Evolutionary conservation across 192 early-diverging fungal genomes (phyloP), one percentile per base, ranked within the genome.

Genomic region (Polychytrium aggregatum): DNA sequence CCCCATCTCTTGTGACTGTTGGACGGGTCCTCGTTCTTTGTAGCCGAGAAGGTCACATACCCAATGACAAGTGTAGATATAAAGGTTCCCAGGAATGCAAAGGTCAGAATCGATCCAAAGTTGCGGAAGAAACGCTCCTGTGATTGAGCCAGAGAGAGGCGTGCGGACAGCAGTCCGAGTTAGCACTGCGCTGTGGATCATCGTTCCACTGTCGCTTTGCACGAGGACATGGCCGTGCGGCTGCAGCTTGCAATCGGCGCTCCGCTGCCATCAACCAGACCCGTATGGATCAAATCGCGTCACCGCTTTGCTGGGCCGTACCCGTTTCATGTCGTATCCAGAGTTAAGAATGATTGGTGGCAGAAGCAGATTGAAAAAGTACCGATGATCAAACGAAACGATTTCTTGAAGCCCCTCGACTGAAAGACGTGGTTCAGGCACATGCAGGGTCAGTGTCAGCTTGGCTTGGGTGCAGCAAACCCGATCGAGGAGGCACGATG

Each of bases 321-420:
- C 84, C 66, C 84, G 79, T 51, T 96, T 89, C 72, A 98, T 71
- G 48, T 90, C 88, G 59, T 92, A 98, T 10, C 94, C 94, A 30
- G 90, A 93, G 59, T 94, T 90, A 17, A 98, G 71, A 56, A 98
- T 96, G 51, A 98, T 96, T 2, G 95, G 95, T 17, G 95, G 95
- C 44, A 98, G 75, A 6, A 98, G 57, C 50, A 98, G 63, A 61
- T 95, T 98, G 76, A 98, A 98, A 55, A 98, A 98, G 41, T 90
- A 84, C 0, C 79, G 80, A 56, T 83, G 81, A 50, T 92, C 81
- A 55, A 97, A 94, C n/a, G 82, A 83, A 20, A 97, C 84, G 70
- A 90, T 84, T 31, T 82, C 64, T 52, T 81, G 79, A 34, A 92
- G 66, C 41, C 72, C 65, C 18, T 58, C 44, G 41, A 4, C 46